phyloP scores from a whole-genome alignment of 1,284 basidiomycete species.

The Inonotus hispidus region DNA sequence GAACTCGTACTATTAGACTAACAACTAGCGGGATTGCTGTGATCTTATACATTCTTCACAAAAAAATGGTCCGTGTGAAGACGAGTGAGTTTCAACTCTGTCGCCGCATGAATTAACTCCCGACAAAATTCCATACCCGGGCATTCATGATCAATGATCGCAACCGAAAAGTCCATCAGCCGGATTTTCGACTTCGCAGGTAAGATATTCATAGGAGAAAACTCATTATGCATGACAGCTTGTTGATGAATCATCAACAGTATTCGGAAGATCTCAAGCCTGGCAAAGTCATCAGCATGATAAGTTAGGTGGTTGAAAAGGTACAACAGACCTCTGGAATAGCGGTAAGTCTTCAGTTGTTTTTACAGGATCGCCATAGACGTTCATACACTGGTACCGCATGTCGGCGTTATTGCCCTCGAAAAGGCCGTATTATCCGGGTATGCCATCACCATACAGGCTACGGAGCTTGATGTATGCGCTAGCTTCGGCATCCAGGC shows the following conservation, averaged over 20 bases:
- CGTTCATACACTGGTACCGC: not conserved
- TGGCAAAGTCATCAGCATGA: not conserved
- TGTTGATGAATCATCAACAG: not conserved
- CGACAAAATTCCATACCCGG: not conserved
- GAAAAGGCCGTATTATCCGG: not conserved
- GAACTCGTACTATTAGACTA: no score
- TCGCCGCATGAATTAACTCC: not conserved
- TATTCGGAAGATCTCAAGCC: not conserved
- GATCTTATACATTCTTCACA: not conserved
- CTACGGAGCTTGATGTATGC: not conserved
- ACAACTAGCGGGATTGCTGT: not conserved
- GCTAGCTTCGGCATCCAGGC: not conserved
- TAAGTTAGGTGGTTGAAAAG: not conserved
- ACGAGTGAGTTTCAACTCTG: not conserved
- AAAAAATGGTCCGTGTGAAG: not conserved
- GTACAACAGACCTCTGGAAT: not conserved
- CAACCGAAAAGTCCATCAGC: not conserved
- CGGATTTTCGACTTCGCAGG: not conserved
- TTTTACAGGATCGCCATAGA: not conserved
- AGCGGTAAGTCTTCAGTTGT: not conserved
- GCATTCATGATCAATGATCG: not conserved
- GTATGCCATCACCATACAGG: not conserved
- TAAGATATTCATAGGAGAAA: not conserved
- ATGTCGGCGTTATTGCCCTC: not conserved
- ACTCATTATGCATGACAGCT: not conserved